Percentiles rank a stretch among this genome's conserved stretches.
phyloP scores from a whole-genome alignment of 2,329 filamentous ascomycete genomes.

The Botrytis aclada region DNA sequence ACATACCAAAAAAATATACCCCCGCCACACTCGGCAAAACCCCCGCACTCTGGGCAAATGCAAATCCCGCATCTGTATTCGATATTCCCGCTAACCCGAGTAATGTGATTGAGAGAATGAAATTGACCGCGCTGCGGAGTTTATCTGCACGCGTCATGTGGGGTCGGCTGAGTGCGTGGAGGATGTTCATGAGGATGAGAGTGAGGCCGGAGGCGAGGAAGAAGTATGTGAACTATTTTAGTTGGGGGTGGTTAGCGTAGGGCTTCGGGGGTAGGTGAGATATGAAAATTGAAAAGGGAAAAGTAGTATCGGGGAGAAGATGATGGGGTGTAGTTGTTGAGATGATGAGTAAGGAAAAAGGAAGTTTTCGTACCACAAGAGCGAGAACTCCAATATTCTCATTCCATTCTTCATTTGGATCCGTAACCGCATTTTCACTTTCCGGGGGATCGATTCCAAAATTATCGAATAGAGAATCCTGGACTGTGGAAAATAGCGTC shows the following conservation, averaged over 20 bases:
- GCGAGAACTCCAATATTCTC: slow-evolving; percentile 24
- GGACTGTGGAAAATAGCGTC: slow-evolving; percentile 20
- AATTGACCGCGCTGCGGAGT: slow-evolving; percentile 12
- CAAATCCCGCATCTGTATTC: background rate
- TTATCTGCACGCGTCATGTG: slow-evolving; percentile 11
- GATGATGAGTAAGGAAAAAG: background rate
- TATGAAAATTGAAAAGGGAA: too few relatives aligned
- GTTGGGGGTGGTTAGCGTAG: background rate
- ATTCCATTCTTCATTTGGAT: slow-evolving; percentile 25
- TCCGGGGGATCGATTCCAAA: slow-evolving; percentile 20
- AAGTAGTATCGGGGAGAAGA: background rate
- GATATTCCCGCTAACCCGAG: slow-evolving; percentile 12
- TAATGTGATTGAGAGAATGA: slow-evolving; percentile 11
- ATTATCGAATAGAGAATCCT: slow-evolving; percentile 29
- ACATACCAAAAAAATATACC: slow-evolving; percentile 1
- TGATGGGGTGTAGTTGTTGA: background rate
- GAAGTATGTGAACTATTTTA: slow-evolving; percentile 29
- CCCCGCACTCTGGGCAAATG: slow-evolving; percentile 21
- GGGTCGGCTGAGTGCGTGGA: slow-evolving; percentile 24
- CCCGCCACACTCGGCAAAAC: slow-evolving; percentile 20
- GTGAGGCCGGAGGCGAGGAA: slow-evolving; percentile 28
- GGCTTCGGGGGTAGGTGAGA: background rate
- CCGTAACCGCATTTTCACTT: background rate
- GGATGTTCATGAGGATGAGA: slow-evolving; percentile 28
- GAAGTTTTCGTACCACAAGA: slow-evolving; percentile 23